Evolutionary conservation across 805 yeast genomes (phyloP), one percentile per base, ranked within the genome.

Genomic region (Myxozyma neotropica): DNA sequence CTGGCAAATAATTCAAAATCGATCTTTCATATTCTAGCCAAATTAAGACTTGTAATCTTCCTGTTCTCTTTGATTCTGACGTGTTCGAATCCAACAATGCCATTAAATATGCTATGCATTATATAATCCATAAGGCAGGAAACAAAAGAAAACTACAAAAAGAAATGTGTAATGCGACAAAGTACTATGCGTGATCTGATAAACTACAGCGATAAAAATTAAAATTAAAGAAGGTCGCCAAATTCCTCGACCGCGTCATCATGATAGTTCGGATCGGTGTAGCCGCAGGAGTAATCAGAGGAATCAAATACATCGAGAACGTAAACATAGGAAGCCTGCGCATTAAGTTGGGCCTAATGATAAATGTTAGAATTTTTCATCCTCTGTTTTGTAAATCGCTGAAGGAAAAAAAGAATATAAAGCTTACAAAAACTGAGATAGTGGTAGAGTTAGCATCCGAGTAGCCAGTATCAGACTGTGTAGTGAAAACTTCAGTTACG

Each of bases 201-300:
- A 38, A 17, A 17, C 36, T 8, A 17, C 42, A 17, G 13, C 8
- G 21, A 5, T 38, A 6, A 3, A 4, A 10, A 23, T 2, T 2
- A 24, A 42, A 42, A n/a, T 13, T 6, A 10, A 23, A 42, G n/a
- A 42, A 23, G 8, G 46, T 42, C 3, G 46, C 46, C 5, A n/a
- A 21, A 4, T 24, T 10, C 7, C 8, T 24, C 36, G 29, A 45
- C 19, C 10, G 49, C 49, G n/a, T 13, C 12, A 27, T 46, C 40
- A 4, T 38, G 50, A 29, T 48, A 48, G n/a, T 48, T 24, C 4
- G 52, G 43, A 24, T 48, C 52, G 2, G 52, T 48, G 33, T 21
- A 35, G 4, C 33, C 31, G 21, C 52, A 48, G 23, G 52, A 35
- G 8, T 42, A 23, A n/a, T 48, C 52, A 8, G 27, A 5, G 6